Percentiles rank a stretch among this genome's conserved stretches.
phyloP scores from a whole-genome alignment of 129 eudicot genomes.

The Saposhnikovia divaricata region DNA sequence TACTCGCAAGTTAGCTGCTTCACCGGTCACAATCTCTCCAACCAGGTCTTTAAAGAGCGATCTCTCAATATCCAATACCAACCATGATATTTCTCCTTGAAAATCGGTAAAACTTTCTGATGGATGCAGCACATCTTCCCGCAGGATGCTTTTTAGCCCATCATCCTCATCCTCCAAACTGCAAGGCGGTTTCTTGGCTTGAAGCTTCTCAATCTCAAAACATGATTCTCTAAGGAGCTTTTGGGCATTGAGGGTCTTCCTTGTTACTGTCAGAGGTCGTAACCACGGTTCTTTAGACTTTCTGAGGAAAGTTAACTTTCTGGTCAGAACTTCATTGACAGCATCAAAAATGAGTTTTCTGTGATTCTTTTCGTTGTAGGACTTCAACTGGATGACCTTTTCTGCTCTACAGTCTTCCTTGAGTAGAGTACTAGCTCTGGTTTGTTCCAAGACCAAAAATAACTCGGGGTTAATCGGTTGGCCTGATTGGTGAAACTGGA shows the following conservation, averaged over 20 bases:
- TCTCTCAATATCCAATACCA: conserved; percentile 75
- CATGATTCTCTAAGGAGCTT: conserved; percentile 80
- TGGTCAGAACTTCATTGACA: conserved; percentile 62
- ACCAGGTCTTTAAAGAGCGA: conserved; percentile 81
- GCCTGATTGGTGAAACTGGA: conserved; percentile 83
- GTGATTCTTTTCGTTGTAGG: conserved; percentile 44
- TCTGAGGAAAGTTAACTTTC: conserved; percentile 38
- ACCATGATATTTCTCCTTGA: conserved; percentile 43
- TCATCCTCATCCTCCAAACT: conserved; percentile 60
- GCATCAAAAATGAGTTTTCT: conserved; percentile 77
- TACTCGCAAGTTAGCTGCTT: conserved; percentile 38
- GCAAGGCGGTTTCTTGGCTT: conserved; percentile 23
- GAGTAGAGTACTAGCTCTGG: conserved; percentile 50
- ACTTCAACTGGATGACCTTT: conserved; percentile 16
- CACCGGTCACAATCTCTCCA: conserved; percentile 63
- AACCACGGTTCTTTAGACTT: conserved; percentile 37
- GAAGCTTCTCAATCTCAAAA: conserved; percentile 55
- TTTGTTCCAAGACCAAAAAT: conserved; percentile 80
- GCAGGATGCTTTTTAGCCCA: conserved; percentile 43
- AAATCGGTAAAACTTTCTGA: conserved; percentile 63
- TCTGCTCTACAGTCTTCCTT: conserved; percentile 28
- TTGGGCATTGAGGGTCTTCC: conserved; percentile 53
- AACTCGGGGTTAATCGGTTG: conserved; percentile 86
- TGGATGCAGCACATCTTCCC: conserved; percentile 59
- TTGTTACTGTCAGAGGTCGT: conserved; percentile 34